Conservation (phyloP, 768 basidiomycete species). For the Suillus spraguei region DNA sequence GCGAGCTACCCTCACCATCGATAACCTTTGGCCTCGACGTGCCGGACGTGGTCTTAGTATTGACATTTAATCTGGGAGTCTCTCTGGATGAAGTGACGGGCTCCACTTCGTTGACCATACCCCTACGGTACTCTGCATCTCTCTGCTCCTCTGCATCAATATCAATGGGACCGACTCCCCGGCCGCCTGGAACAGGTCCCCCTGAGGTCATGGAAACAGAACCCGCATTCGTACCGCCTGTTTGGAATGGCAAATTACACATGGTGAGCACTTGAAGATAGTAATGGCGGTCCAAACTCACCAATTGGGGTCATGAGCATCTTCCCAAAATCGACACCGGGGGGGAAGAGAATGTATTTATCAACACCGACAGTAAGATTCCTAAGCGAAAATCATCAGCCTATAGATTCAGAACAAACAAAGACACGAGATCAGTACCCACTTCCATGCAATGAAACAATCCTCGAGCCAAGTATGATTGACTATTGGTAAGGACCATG, state of each 20-base stretch:
- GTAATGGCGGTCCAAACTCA: not conserved
- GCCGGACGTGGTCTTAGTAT: not conserved
- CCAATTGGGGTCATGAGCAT: conserved; percentile 31
- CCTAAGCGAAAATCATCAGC: conserved; percentile 15
- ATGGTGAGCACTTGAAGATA: not conserved
- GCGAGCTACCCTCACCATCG: conserved; percentile 13
- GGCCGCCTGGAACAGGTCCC: conserved; percentile 33
- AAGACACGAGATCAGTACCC: not conserved
- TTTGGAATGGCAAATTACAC: not conserved
- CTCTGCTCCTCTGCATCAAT: conserved; percentile 25
- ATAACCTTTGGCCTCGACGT: not conserved
- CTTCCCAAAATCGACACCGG: conserved; percentile 63
- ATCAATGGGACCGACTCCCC: conserved; percentile 28
- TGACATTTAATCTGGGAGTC: not conserved
- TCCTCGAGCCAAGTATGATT: conserved; percentile 94
- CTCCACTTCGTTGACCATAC: too few species aligned
- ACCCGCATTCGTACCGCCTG: not conserved
- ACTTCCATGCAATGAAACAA: conserved; percentile 80
- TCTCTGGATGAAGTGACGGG: not conserved
- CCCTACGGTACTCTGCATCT: conserved; percentile 17
- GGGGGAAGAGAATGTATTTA: conserved; percentile 71
- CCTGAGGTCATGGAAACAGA: conserved; percentile 15
- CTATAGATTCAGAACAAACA: not conserved
- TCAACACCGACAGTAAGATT: conserved; percentile 62
- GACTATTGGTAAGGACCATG: conserved; percentile 85